Evolutionary conservation across 2,329 filamentous ascomycete genomes (phyloP), one percentile per base, ranked within the genome.

Genomic region (Basipetospora sp.): DNA sequence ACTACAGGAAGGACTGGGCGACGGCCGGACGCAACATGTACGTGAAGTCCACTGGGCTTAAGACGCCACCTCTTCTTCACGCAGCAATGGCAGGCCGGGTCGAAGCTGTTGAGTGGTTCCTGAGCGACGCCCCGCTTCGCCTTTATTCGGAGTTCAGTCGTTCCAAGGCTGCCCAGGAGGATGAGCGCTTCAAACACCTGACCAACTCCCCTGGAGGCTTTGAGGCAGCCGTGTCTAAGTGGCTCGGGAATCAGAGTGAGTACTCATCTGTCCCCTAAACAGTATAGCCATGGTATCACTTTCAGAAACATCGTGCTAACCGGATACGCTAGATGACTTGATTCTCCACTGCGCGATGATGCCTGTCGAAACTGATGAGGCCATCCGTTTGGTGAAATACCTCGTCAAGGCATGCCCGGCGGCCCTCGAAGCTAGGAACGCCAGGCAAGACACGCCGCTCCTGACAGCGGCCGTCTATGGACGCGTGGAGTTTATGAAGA

Each of bases 101-200:
- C n/a, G 70, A 78, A 28, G 67, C 69, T 14, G 71, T 84, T 0
- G 76, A 90, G 49, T 92, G 81, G 73, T 83, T 88, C 52, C 55
- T 85, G 39, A 76, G 79, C 41, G 79, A 83, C 43, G 69, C 72
- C 1, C 81, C 84, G 0, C 57, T 72, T 45, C 65, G 74, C 19
- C 63, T 71, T 38, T 90, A 90, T 49, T 55, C 66, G 18, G 72
- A 83, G 32, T 90, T 86, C 50, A 66, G 62, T 28, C 60, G 62
- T 43, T 69, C 75, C 0, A 69, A 74, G 44, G 53, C 61, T 1
- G 69, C 80, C 39, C 64, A 63, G 42, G 63, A 74, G 17, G 77
- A 88, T 43, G 56, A 66, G 36, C 64, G 72, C 28, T 55, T 88
- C 34, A 69, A 73, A 47, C 69, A 71, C 40, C 59, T 90, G 4